These are phyloP conservation scores for Musa balbisiana DNA, from an alignment of 202 grass and related monocot species.

Conservation along the genomic window DNA sequence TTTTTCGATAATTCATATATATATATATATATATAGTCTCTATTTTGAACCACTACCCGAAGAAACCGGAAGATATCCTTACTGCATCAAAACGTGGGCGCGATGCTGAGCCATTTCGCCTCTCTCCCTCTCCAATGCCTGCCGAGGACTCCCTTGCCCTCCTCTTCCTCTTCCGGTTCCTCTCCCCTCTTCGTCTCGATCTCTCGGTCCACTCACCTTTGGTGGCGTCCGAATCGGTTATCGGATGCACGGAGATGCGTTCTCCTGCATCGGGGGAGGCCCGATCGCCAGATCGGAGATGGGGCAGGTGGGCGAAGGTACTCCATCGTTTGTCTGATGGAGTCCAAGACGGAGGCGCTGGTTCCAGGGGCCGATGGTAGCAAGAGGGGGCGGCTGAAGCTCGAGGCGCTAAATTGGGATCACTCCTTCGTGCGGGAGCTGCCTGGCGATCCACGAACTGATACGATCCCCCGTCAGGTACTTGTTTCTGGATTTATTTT, in stretches of 20 bases:
- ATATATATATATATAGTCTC: no score
- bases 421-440: constrained; percentile 71
- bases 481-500: not conserved
- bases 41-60: not conserved
- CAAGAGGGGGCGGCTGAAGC: constrained; percentile 18
- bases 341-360: constrained; percentile 1
- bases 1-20: no score
- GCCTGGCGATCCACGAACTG: constrained; percentile 61
- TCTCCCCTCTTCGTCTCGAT: not conserved
- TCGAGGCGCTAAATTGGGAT: constrained; percentile 84
- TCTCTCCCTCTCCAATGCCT: not conserved
- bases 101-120: not conserved
- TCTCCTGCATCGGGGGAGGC: not conserved
- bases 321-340: constrained; percentile 11
- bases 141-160: no score
- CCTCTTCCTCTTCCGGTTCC: not conserved
- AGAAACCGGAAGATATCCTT: not conserved
- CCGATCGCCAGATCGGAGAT: not conserved
- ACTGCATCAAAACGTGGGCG: not conserved
- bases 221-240: not conserved
- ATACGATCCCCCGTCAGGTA: constrained; percentile 56
- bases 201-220: not conserved
- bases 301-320: constrained; percentile 6
- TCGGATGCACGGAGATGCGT: not conserved
- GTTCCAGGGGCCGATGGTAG: not conserved